Percentiles rank a stretch among this genome's conserved stretches.
phyloP scores from a whole-genome alignment of 352 stramenopile genomes.

The Phytophthora syringae region DNA sequence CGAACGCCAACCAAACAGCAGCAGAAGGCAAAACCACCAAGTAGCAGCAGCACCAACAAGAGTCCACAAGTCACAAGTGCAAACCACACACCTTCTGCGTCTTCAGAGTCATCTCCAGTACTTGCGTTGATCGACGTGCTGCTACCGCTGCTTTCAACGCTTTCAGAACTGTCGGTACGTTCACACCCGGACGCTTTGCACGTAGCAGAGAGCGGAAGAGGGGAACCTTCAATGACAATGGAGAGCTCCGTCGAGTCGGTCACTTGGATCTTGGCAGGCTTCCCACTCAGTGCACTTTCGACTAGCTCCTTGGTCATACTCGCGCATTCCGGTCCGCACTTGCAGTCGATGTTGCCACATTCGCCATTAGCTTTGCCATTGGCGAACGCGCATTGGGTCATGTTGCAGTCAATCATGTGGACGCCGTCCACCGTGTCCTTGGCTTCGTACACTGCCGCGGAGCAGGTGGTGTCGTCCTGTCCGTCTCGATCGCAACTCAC shows the following conservation, averaged over 20 bases:
- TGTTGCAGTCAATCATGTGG: constrained; percentile 72
- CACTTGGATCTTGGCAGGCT: constrained; percentile 58
- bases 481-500: constrained; percentile 57
- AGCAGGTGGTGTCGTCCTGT: constrained; percentile 46
- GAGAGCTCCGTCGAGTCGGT: constrained; percentile 47
- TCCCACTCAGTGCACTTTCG: constrained; percentile 67
- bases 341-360: constrained; percentile 63
- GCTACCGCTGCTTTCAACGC: constrained; percentile 11
- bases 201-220: constrained; percentile 68
- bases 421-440: constrained; percentile 47
- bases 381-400: constrained; percentile 58
- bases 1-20: constrained; percentile 13
- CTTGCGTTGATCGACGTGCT: constrained; percentile 19
- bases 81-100: constrained; percentile 5
- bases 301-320: constrained; percentile 62
- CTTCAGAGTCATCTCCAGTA: constrained; percentile 7
- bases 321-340: constrained; percentile 61
- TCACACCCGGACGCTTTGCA: constrained; percentile 74
- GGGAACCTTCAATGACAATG: constrained; percentile 72
- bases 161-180: constrained; percentile 12
- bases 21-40: constrained; percentile 26
- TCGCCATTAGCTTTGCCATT: constrained; percentile 45
- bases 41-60: constrained; percentile 13
- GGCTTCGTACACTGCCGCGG: constrained; percentile 68
- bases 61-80: constrained; percentile 26